phyloP scores from a whole-genome alignment of 179 eudicot species.

The Sideroxylon spinosum region DNA sequence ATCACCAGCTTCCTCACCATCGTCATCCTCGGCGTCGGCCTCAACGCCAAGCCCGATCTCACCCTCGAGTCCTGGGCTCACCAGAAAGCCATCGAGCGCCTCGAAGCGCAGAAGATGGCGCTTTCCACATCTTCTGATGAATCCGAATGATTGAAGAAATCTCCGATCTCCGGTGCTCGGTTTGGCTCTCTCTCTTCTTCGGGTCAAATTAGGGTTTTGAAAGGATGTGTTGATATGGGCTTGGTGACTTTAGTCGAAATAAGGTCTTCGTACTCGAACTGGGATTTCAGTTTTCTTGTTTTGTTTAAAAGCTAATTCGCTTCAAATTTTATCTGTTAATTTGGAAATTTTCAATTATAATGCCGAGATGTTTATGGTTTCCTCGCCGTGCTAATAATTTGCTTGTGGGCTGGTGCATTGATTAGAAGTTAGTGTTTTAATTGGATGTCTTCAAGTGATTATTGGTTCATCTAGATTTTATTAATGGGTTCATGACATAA shows the following conservation, averaged over 20 bases:
- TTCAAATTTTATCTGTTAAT: no score
- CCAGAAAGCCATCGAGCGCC: constrained; percentile 78
- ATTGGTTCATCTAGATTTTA: no score
- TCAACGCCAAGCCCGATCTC: constrained; percentile 80
- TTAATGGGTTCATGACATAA: no score
- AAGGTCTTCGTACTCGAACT: constrained; percentile 3
- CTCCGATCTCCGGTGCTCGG: neutral
- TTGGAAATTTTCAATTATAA: no score
- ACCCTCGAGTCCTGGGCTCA: constrained; percentile 96
- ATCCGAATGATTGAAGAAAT: constrained; percentile 17
- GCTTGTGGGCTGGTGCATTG: no score
- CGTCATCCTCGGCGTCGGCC: constrained; percentile 83
- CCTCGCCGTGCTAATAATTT: no score
- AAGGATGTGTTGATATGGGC: constrained; percentile 11
- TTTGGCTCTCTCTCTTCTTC: neutral
- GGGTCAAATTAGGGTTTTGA: constrained; percentile 7
- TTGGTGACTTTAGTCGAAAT: constrained; percentile 11
- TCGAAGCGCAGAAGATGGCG: constrained; percentile 37
- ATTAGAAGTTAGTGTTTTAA: no score
- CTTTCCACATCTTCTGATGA: constrained; percentile 19
- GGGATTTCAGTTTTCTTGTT: neutral
- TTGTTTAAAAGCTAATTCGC: no score
- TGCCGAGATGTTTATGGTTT: no score
- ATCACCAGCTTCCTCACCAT: constrained; percentile 80
- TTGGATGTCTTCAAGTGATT: no score